phyloP scores from a whole-genome alignment of 441 rosid genomes.

The Mallotus japonicus region DNA sequence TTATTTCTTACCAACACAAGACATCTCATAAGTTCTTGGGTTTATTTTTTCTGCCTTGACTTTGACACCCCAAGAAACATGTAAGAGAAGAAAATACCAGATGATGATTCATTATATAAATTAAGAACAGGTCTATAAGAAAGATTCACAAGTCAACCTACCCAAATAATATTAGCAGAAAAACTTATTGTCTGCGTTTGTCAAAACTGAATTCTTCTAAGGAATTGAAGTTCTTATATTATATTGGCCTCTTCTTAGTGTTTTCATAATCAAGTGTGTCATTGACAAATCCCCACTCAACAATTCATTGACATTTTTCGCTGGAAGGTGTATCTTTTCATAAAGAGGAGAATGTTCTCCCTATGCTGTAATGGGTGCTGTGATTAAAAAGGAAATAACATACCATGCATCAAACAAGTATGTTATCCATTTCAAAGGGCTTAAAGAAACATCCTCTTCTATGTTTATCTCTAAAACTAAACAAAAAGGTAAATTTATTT shows the following conservation, averaged over 20 bases:
- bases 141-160: no score
- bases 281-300: neutral
- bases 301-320: neutral
- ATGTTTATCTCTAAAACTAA: neutral
- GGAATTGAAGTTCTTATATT: neutral
- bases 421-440: neutral
- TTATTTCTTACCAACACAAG: neutral
- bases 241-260: neutral
- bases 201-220: no score
- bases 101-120: no score
- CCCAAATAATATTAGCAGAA: no score
- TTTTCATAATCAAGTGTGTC: neutral
- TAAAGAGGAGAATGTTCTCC: neutral
- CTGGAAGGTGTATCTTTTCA: neutral
- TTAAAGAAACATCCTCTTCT: no score
- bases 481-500: no score
- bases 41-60: neutral
- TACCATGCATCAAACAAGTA: neutral
- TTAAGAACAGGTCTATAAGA: no score
- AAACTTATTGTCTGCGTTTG: no score
- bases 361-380: neutral
- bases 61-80: no score
- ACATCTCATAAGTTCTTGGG: neutral
- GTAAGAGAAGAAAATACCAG: no score
- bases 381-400: neutral